phyloP scores from a whole-genome alignment of 495 filamentous ascomycete genomes.

The Penicillium psychrofluorescens region DNA sequence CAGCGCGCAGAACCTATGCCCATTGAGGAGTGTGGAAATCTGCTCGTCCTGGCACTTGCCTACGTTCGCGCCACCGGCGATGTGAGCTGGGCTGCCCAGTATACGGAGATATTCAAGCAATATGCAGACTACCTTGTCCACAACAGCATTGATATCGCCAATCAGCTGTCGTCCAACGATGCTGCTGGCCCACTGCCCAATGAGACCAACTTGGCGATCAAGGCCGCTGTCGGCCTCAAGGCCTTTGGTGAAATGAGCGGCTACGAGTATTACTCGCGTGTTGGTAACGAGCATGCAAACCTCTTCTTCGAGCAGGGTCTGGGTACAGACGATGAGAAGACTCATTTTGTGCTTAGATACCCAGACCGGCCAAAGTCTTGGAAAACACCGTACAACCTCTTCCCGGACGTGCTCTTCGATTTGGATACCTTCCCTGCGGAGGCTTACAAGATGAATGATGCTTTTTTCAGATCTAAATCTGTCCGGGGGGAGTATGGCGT shows the following conservation, averaged over 20 bases:
- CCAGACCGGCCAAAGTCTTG: conserved; percentile 27
- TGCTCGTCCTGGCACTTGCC: conserved; percentile 37
- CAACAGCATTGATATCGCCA: conserved; percentile 38
- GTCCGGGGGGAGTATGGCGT: conserved; percentile 37
- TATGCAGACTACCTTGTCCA: conserved; percentile 48
- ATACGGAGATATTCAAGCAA: conserved; percentile 25
- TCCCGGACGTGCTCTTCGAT: conserved; percentile 36
- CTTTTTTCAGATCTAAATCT: conserved; percentile 23
- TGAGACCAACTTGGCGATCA: conserved; percentile 52
- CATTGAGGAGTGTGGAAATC: conserved; percentile 40
- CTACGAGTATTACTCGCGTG: conserved; percentile 27
- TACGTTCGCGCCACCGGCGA: conserved; percentile 39
- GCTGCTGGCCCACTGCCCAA: conserved; percentile 42
- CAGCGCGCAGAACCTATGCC: conserved; percentile 39
- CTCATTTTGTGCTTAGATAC: conserved; percentile 40
- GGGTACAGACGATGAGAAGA: conserved; percentile 25
- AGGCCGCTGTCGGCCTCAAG: conserved; percentile 47
- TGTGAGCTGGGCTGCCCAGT: conserved; percentile 23
- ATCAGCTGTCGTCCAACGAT: conserved; percentile 51
- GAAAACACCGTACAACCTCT: conserved; percentile 40
- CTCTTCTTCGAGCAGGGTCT: conserved; percentile 31
- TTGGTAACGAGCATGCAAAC: conserved; percentile 30
- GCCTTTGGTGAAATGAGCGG: conserved; percentile 39
- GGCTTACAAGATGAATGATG: conserved; percentile 30
- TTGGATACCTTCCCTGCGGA: conserved; percentile 30